Conservation (phyloP, 192 early-diverging fungal genomes). For the Mortierella alpina region DNA sequence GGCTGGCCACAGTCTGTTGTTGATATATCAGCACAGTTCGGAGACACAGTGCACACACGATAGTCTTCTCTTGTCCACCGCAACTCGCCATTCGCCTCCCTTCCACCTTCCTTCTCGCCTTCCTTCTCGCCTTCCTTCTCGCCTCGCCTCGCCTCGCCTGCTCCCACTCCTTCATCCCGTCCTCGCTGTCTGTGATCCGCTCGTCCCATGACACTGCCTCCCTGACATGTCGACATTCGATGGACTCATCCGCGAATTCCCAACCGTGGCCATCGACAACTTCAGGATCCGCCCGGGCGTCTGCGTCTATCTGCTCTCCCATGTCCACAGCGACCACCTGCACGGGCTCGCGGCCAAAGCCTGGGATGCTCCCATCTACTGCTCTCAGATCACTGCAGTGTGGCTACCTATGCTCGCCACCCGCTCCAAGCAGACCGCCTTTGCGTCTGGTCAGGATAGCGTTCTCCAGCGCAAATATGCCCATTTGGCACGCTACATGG, state of each 20-base stretch:
- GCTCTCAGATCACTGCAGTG: conserved; percentile 58
- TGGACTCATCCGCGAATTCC: conserved; percentile 64
- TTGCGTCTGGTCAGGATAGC: conserved; percentile 14
- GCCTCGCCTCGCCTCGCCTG: not conserved
- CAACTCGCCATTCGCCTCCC: not conserved
- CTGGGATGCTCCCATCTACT: conserved; percentile 57
- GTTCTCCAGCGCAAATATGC: conserved; percentile 21
- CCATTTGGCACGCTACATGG: conserved; percentile 27
- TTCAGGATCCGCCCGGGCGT: conserved; percentile 36
- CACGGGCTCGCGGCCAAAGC: conserved; percentile 41
- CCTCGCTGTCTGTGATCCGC: not conserved
- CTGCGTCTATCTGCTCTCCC: conserved; percentile 54
- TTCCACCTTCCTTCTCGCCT: not conserved
- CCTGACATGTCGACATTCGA: conserved; percentile 63
- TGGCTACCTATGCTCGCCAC: conserved; percentile 53
- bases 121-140: not conserved
- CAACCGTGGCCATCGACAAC: conserved; percentile 57
- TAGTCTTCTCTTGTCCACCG: no score
- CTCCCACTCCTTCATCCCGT: not conserved
- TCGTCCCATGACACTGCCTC: conserved; percentile 1
- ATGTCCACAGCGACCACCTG: conserved; percentile 61
- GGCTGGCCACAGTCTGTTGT: no score
- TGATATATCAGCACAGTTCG: no score
- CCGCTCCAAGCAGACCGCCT: conserved; percentile 18
- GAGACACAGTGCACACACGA: no score